Conservation (phyloP, 306 rosid species). For the Quillaja saponaria region DNA sequence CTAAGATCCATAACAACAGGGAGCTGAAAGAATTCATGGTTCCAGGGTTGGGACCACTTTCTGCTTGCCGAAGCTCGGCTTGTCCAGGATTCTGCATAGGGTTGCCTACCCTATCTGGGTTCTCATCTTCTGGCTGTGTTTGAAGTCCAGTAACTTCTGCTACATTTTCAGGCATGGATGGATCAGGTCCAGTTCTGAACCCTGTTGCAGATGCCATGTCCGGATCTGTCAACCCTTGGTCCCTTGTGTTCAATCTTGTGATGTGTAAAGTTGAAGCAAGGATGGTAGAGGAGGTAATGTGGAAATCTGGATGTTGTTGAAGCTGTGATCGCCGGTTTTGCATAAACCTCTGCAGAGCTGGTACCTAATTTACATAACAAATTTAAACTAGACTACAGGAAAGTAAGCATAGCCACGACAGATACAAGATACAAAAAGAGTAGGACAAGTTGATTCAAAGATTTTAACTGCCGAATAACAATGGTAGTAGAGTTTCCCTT, state of each 20-base stretch:
- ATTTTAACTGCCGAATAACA: no score
- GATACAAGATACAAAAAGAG: no score
- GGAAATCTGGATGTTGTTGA: constrained; percentile 95
- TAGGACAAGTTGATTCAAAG: no score
- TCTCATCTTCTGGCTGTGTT: constrained; percentile 51
- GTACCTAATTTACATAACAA: constrained; percentile 54
- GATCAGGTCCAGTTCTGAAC: constrained; percentile 56
- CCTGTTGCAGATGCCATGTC: constrained; percentile 53
- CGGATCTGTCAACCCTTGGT: constrained; percentile 47
- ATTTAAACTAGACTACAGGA: constrained; percentile 13
- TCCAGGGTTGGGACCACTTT: constrained; percentile 70
- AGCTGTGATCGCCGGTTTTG: constrained; percentile 85
- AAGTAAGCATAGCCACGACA: constrained; percentile 3
- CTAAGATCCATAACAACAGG: constrained; percentile 80
- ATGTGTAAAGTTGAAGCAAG: constrained; percentile 97
- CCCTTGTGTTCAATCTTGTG: constrained; percentile 90
- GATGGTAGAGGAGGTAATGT: constrained; percentile 91
- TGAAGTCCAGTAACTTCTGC: constrained; percentile 42
- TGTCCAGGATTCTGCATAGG: constrained; percentile 52
- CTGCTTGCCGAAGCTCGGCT: constrained; percentile 58
- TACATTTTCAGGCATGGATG: constrained; percentile 41
- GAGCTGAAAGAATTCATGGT: constrained; percentile 79
- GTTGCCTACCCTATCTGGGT: constrained; percentile 44
- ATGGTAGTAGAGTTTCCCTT: no score
- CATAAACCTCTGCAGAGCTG: constrained; percentile 92